Evolutionary conservation across 2,329 filamentous ascomycete genomes (phyloP).

Genomic region (Arthrobotrys sphaeroides): DNA sequence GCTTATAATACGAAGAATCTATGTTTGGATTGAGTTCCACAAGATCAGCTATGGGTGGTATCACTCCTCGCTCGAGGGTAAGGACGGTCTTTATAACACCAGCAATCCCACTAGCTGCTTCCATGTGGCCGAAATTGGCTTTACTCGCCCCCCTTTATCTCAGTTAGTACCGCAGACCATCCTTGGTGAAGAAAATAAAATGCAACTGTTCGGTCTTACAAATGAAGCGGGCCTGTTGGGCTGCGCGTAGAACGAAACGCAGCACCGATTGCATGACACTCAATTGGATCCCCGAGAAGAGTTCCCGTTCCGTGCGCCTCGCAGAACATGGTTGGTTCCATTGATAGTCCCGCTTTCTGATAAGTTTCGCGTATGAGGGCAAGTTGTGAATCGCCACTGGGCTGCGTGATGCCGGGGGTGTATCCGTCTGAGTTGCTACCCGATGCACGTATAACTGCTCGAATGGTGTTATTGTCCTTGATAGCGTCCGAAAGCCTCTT

Average conservation of each 20-base stretch:
- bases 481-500: slow-evolving; percentile 70
- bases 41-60: slow-evolving; percentile 59
- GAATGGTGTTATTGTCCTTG: slow-evolving; percentile 68
- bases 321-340: slow-evolving; percentile 60
- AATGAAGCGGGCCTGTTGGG: neutral
- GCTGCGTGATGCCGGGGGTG: slow-evolving; percentile 69
- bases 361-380: slow-evolving; percentile 65
- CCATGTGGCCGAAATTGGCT: slow-evolving; percentile 68
- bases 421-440: slow-evolving; percentile 69
- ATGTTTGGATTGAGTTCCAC: slow-evolving; percentile 15
- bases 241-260: slow-evolving; percentile 13
- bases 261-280: slow-evolving; percentile 27
- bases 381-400: slow-evolving; percentile 64
- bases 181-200: slow-evolving; percentile 55
- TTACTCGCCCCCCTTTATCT: slow-evolving; percentile 65
- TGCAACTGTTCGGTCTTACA: slow-evolving; percentile 53
- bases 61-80: slow-evolving; percentile 65
- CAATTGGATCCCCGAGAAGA: slow-evolving; percentile 61
- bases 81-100: slow-evolving; percentile 68
- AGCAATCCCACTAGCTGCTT: slow-evolving; percentile 67
- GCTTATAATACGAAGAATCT: slow-evolving; percentile 40
- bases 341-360: slow-evolving; percentile 59
- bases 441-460: slow-evolving; percentile 67
- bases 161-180: no score
- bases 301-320: slow-evolving; percentile 72